Evolutionary conservation across 139 green algal species (phyloP).

Genomic region (Picochlorum sp.): DNA sequence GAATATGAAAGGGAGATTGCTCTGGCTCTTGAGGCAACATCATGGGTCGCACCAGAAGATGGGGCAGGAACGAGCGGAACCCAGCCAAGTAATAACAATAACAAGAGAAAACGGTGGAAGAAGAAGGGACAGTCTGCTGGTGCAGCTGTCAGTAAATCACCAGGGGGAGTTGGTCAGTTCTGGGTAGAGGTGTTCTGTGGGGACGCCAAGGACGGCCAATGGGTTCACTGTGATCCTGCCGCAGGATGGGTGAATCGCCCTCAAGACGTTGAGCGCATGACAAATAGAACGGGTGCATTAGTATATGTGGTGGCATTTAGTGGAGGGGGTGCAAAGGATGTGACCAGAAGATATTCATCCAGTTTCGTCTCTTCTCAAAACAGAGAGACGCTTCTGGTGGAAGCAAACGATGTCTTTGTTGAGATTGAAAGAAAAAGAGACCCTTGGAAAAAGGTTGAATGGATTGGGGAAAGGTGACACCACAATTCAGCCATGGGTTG

Average conservation of each 20-base stretch:
- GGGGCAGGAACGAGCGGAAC: slow-evolving; percentile 23
- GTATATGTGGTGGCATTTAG: slow-evolving; percentile 57
- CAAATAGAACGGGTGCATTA: slow-evolving; percentile 10
- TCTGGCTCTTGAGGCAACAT: slow-evolving; percentile 62
- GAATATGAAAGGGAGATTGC: slow-evolving; percentile 77
- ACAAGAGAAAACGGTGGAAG: not conserved
- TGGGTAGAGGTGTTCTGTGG: slow-evolving; percentile 84
- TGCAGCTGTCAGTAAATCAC: not conserved
- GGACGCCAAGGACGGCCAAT: slow-evolving; percentile 39
- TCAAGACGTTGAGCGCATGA: slow-evolving; percentile 25
- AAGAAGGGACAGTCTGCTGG: slow-evolving; percentile 1
- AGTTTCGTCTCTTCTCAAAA: slow-evolving; percentile 34
- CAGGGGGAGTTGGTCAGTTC: slow-evolving; percentile 11
- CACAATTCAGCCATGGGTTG: slow-evolving; percentile 11
- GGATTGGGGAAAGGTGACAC: not conserved
- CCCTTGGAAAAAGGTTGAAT: not conserved
- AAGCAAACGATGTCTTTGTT: slow-evolving; percentile 24
- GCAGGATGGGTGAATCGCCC: slow-evolving; percentile 52
- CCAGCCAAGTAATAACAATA: not conserved
- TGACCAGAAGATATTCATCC: slow-evolving; percentile 54
- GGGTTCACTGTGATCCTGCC: slow-evolving; percentile 69
- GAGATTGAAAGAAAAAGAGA: not conserved
- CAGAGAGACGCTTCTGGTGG: slow-evolving; percentile 58
- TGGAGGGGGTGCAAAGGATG: slow-evolving; percentile 48
- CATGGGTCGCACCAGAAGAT: slow-evolving; percentile 10